These are phyloP conservation scores for Podospora conica DNA, from an alignment of 495 filamentous ascomycete species.

Conservation along the genomic window DNA sequence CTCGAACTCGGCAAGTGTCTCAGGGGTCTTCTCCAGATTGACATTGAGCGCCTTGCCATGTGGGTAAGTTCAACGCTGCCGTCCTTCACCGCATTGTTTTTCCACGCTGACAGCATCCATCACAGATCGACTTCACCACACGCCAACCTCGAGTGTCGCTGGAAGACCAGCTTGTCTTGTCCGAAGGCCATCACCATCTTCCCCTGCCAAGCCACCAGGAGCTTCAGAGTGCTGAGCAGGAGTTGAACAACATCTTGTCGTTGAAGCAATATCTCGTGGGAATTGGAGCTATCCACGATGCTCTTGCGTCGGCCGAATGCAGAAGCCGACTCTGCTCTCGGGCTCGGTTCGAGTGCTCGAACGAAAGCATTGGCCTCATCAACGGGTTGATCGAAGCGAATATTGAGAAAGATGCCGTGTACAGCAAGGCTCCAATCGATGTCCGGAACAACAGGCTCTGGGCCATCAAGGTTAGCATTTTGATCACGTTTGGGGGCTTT, in stretches of 20 bases:
- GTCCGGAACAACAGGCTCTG: conserved; percentile 88
- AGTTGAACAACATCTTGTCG: conserved; percentile 27
- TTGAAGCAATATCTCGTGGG: conserved; percentile 59
- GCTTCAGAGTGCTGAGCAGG: conserved; percentile 18
- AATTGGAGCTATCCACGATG: conserved; percentile 61
- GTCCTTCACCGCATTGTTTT: background rate
- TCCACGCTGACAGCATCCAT: background rate
- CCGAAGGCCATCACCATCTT: conserved; percentile 31
- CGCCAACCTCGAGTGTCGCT: conserved; percentile 1
- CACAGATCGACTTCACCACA: background rate
- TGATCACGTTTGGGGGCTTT: background rate
- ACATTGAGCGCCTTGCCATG: conserved; percentile 18
- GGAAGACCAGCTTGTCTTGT: conserved; percentile 11
- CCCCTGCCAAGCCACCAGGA: conserved; percentile 45
- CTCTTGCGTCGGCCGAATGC: conserved; percentile 59
- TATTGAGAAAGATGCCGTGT: conserved; percentile 77
- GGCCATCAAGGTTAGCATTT: conserved; percentile 65
- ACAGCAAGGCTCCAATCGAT: conserved; percentile 74
- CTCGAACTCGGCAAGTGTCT: conserved; percentile 61
- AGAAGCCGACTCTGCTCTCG: conserved; percentile 49
- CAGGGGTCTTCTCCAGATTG: conserved; percentile 16
- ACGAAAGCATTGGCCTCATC: conserved; percentile 52
- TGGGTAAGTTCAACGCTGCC: conserved; percentile 11
- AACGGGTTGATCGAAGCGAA: conserved; percentile 58
- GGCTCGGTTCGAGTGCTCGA: conserved; percentile 63